Evolutionary conservation across 805 yeast genomes (phyloP).

Genomic region (Lipomyces chichibuensis): DNA sequence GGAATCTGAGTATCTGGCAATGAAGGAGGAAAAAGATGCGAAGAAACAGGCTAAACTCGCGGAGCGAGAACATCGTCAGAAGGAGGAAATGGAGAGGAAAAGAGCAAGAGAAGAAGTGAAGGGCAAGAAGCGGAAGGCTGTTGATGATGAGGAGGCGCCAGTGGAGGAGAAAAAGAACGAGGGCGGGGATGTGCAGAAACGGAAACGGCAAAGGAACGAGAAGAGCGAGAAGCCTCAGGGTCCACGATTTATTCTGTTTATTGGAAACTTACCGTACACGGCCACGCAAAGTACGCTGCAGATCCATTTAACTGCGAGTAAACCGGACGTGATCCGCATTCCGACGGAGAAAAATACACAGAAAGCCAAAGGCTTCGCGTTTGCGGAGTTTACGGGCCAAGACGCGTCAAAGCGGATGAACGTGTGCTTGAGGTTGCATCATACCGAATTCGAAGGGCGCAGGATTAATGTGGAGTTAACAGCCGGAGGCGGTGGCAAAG

Average conservation of each 20-base stretch:
- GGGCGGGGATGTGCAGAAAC: background rate
- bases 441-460: conserved; percentile 65
- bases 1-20: conserved; percentile 11
- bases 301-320: conserved; percentile 69
- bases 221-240: conserved; percentile 76
- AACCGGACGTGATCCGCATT: conserved; percentile 74
- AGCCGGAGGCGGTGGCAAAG: conserved; percentile 93
- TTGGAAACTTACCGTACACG: conserved; percentile 86
- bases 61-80: background rate
- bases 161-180: conserved; percentile 1
- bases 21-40: conserved; percentile 15
- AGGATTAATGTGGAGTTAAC: conserved; percentile 94
- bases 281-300: conserved; percentile 62
- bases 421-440: conserved; percentile 81
- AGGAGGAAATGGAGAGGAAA: background rate
- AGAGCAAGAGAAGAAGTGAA: background rate
- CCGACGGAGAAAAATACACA: conserved; percentile 55
- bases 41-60: background rate
- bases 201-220: conserved; percentile 44
- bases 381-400: conserved; percentile 73
- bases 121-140: conserved; percentile 17
- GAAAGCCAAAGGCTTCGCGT: conserved; percentile 77
- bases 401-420: conserved; percentile 82
- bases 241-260: conserved; percentile 77
- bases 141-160: background rate